Base-by-base conservation (phyloP, 2,329 filamentous ascomycete genomes). In the Myrmaecium sp. region DNA sequence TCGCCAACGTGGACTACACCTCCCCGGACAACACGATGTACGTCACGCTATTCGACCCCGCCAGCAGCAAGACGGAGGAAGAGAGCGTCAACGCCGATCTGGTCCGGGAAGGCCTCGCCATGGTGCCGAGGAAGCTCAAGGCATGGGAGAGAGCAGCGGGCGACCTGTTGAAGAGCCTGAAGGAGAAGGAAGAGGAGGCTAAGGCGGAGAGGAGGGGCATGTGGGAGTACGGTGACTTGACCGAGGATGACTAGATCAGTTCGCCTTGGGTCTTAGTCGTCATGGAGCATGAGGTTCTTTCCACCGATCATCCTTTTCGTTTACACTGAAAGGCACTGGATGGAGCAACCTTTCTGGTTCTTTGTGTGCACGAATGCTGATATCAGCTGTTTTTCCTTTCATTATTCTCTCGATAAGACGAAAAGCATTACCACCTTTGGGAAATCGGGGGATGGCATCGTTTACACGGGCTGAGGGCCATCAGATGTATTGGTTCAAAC, bases 191-290 rank as follows among this genome's bases (percentile, higher is more conserved):
- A 60, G 62, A 66, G 18, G 64, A 75, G 51, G 86, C 86, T 4
- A 93, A 91, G 67, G 61, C 68, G 29, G 72, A 74, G 30, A 70
- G 83, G 35, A 63, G 72, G 38, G 89, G 89, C 22, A 89, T 93
- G 68, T 98, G 86, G 84, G 89, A 98, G 66, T 98, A 95, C 54
- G 89, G 89, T 40, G 89, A 95, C 51, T 65, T 93, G 46, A 92
- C 82, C 9, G 84, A 93, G 38, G 39, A 42, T 30, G 48, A 50
- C 13, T 23, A 23, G 22, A 14, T 23, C 7, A 12, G 12, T n/a
- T 8, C 8, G 6, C 22, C 22, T 23, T 23, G 18, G 18, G n/a
- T n/a, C n/a, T n/a, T n/a, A n/a, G n/a, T n/a, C n/a, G n/a, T n/a
- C n/a, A n/a, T n/a, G n/a, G n/a, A n/a, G n/a, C n/a, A n/a, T n/a